These are phyloP conservation scores for Lachnellula occidentalis DNA, from an alignment of 2,329 filamentous ascomycete genomes.

Conservation along the genomic window DNA sequence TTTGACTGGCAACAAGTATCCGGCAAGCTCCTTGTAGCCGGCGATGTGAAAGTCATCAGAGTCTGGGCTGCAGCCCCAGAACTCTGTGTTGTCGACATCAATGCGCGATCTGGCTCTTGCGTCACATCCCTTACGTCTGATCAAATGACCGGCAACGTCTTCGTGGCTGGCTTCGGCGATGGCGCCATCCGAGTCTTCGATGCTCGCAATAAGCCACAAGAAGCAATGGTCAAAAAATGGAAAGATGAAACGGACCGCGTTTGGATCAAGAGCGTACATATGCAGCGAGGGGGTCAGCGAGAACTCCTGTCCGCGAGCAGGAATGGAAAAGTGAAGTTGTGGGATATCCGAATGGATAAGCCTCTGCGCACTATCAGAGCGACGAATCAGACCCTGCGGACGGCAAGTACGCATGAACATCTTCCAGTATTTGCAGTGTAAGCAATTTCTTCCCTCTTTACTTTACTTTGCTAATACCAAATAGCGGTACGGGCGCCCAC, in stretches of 20 bases:
- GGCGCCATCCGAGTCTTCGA: slow-evolving; percentile 93
- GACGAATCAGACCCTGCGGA: slow-evolving; percentile 73
- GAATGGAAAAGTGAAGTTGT: slow-evolving; percentile 89
- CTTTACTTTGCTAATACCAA: slow-evolving; percentile 17
- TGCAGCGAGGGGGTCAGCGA: slow-evolving; percentile 90
- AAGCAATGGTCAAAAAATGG: slow-evolving; percentile 95
- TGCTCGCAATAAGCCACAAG: slow-evolving; percentile 73
- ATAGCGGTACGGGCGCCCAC: slow-evolving; percentile 80
- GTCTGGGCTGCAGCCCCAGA: slow-evolving; percentile 96
- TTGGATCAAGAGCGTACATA: slow-evolving; percentile 94
- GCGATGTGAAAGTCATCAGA: slow-evolving; percentile 89
- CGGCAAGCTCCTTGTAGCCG: slow-evolving; percentile 88
- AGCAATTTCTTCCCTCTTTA: slow-evolving; percentile 37
- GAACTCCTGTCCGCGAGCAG: slow-evolving; percentile 87
- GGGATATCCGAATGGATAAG: slow-evolving; percentile 87
- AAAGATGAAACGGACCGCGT: slow-evolving; percentile 79
- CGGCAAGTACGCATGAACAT: slow-evolving; percentile 90
- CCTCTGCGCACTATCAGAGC: slow-evolving; percentile 69
- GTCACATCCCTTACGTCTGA: slow-evolving; percentile 95
- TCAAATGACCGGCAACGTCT: slow-evolving; percentile 94
- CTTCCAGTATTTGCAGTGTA: slow-evolving; percentile 92
- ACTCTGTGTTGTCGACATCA: slow-evolving; percentile 88
- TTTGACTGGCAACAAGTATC: slow-evolving; percentile 99
- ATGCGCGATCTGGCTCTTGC: slow-evolving; percentile 87
- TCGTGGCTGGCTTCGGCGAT: slow-evolving; percentile 94